phyloP scores from a whole-genome alignment of 2,329 filamentous ascomycete genomes.

The Apiospora kogelbergensis region DNA sequence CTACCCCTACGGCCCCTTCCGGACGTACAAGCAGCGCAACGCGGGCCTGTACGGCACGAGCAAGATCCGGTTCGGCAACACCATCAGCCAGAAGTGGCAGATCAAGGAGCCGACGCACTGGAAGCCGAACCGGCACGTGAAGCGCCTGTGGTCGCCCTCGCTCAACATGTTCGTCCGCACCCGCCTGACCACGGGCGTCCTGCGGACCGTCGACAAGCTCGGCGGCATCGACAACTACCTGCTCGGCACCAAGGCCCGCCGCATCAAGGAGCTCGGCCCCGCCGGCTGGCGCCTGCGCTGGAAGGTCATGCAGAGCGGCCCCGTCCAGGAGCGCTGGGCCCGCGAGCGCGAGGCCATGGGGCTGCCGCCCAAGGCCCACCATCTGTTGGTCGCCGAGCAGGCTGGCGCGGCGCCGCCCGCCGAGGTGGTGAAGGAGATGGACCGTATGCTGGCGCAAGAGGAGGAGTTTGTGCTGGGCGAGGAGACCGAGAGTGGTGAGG shows the following conservation, averaged over 20 bases:
- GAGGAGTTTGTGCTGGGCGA: conserved; percentile 47
- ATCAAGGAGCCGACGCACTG: conserved; percentile 70
- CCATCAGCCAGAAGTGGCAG: conserved; percentile 65
- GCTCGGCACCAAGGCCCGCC: conserved; percentile 71
- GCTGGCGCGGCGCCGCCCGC: conserved; percentile 25
- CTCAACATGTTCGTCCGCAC: conserved; percentile 65
- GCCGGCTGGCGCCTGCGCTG: conserved; percentile 89
- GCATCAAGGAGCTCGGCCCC: conserved; percentile 84
- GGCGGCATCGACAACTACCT: conserved; percentile 93
- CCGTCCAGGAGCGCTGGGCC: conserved; percentile 65
- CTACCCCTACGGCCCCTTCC: conserved; percentile 73
- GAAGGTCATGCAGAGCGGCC: conserved; percentile 77
- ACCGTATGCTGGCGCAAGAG: conserved; percentile 41
- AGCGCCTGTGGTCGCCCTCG: conserved; percentile 64
- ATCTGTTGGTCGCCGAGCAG: conserved; percentile 17
- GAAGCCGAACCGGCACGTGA: conserved; percentile 72
- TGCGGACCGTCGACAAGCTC: conserved; percentile 76
- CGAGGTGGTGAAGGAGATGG: conserved; percentile 39
- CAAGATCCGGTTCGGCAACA: conserved; percentile 78
- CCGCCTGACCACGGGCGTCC: conserved; percentile 67
- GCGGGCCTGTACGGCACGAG: conserved; percentile 68
- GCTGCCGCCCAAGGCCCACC: conserved; percentile 46
- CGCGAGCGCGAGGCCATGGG: conserved; percentile 66
- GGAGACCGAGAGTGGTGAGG: background rate
- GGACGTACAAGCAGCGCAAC: conserved; percentile 78